Base-by-base conservation (phyloP, 345 rosid genomes). In the Leavenworthia alabamica region DNA sequence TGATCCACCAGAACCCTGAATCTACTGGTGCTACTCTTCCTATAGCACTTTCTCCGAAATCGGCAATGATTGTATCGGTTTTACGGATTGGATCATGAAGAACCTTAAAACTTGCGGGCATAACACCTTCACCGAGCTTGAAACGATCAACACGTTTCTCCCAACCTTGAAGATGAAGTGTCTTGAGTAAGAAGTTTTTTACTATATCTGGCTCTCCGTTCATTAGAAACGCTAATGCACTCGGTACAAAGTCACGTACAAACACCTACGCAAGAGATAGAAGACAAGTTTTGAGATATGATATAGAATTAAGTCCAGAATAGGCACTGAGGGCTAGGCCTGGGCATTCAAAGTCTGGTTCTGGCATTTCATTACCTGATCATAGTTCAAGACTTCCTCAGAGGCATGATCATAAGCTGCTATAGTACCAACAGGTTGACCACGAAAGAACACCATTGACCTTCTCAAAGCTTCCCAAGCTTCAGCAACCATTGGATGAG, bases 1-100 rank as follows among this genome's bases (percentile, higher is more conserved):
- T 86, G 71, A 86, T 86, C 87, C 93, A 86, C 93, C 93, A 86
- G 69, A 86, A 86, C 13, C 93, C 93, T 66, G 93, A 86, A 71
- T 86, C 93, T 27, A 86, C 87, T 0, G 93, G 93, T 32, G 93
- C 93, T 51, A 86, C 89, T 74, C 93, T 73, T 65, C 89, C 93
- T 53, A 86, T 86, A 7, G 93, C 93, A 12, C 83, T 81, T 73
- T 83, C 93, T 11, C 93, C 93, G 17, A 86, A 86, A 66, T 86
- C 89, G 6, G 93, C 93, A 33, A 78, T 54, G 31, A 86, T 67
- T 20, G 85, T 72, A 55, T 86, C 93, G 2, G 79, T 77, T 64
- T 78, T 81, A 24, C 93, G 70, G 23, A 57, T 62, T 26, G 89
- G 87, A 68, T 86, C 89, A 47, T 86, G 93, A 51, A 81, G 86